Base-by-base conservation (phyloP, 257 asterid species). In the Solanum pinnatisectum region DNA sequence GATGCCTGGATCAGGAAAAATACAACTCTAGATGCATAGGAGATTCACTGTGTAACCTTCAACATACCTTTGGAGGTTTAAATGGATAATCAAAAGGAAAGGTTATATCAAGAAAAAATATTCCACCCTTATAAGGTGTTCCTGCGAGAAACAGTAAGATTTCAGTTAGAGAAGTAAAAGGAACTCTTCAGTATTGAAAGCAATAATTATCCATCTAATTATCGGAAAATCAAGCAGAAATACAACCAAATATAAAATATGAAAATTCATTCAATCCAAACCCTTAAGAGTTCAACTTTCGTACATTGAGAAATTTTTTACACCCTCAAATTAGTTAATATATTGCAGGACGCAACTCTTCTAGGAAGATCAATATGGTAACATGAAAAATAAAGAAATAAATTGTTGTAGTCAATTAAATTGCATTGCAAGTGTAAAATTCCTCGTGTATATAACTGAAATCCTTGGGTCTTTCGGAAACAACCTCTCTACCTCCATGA, bases 101-200 rank as follows among this genome's bases (percentile, higher is more conserved):
- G 56, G 95, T 95, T 76, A 96, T 96, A 87, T 96, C 99, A 20
- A 96, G 97, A 91, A 95, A 96, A 90, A 89, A 96, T 88, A 95
- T 91, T 68, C 99, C 98, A 49, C 98, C 97, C 44, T 93, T 94
- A 90, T 96, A 96, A 72, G 99, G 98, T n/a, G 99, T 96, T 86
- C 98, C 99, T 96, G 87, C 91, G 87, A 91, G 84, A 88, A 42
- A 91, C 59, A 83, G 30, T 68, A 49, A 84, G 37, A 81, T 30
- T 44, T 72, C 84, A 89, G 74, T 46, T 63, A 1, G 39, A 27
- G 76, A 71, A 42, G 72, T 30, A 86, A 82, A 15, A 46, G 46
- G n/a, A 36, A 46, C 30, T 32, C 56, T 74, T 33, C 27, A 46
- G 27, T 9, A 16, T 1, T 30, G 67, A 81, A 81, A 81, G 67